These are phyloP conservation scores for Ophiostoma populinum DNA, from an alignment of 2,329 filamentous ascomycete genomes.

Conservation along the genomic window DNA sequence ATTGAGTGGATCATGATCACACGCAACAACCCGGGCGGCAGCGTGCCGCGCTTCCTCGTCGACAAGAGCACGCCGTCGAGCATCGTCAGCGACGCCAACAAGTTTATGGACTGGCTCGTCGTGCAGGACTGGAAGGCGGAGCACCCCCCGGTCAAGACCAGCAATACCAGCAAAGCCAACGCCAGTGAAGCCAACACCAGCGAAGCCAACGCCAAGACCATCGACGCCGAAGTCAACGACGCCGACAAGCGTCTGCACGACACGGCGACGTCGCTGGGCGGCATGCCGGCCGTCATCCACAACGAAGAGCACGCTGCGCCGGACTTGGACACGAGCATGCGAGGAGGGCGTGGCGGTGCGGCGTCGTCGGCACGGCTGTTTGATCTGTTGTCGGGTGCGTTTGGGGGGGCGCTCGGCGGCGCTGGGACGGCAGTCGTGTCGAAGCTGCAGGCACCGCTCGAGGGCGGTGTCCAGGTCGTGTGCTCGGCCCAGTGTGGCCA, in stretches of 20 bases:
- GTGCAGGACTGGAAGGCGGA: slow-evolving; percentile 10
- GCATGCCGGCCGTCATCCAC: neutral
- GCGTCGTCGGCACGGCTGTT: slow-evolving; percentile 25
- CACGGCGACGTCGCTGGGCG: neutral
- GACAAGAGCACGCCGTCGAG: slow-evolving; percentile 71
- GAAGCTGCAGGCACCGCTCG: slow-evolving; percentile 19
- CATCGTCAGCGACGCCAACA: slow-evolving; percentile 61
- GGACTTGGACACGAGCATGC: too few relatives aligned
- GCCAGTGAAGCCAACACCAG: slow-evolving; percentile 2
- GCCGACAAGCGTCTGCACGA: neutral
- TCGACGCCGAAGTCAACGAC: neutral
- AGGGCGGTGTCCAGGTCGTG: slow-evolving; percentile 7
- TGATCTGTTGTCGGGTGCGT: slow-evolving; percentile 36
- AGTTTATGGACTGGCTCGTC: slow-evolving; percentile 61
- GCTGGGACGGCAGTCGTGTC: slow-evolving; percentile 30
- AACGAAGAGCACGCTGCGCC: slow-evolving; percentile 12
- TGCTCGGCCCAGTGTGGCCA: slow-evolving; percentile 2
- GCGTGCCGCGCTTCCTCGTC: slow-evolving; percentile 79
- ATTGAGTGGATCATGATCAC: slow-evolving; percentile 92
- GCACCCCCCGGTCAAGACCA: too few relatives aligned
- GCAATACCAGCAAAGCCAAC: too few relatives aligned
- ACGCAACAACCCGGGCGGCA: slow-evolving; percentile 73
- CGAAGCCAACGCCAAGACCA: slow-evolving; percentile 7
- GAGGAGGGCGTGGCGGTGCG: slow-evolving; percentile 12
- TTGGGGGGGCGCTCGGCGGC: slow-evolving; percentile 32